Conservation (phyloP, 2,329 filamentous ascomycete genomes). For the Fusarium concolor region DNA sequence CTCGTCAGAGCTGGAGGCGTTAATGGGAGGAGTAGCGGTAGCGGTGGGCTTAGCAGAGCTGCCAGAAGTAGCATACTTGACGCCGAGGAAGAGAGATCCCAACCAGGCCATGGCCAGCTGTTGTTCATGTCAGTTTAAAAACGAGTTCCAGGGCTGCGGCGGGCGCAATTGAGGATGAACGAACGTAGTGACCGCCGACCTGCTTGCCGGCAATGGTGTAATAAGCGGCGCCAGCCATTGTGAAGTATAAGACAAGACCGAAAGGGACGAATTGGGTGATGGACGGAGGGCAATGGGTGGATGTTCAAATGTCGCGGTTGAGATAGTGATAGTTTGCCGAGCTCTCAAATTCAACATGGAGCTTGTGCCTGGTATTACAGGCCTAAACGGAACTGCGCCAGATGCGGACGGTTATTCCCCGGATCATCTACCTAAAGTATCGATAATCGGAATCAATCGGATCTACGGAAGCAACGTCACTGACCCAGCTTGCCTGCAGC, state of each 20-base stretch:
- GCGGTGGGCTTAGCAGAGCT: slow-evolving; percentile 59
- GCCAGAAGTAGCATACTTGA: slow-evolving; percentile 59
- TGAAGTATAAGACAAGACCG: slow-evolving; percentile 40
- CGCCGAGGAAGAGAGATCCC: slow-evolving; percentile 61
- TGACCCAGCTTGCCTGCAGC: slow-evolving; percentile 10
- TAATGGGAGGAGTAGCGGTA: slow-evolving; percentile 67
- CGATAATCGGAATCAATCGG: slow-evolving; percentile 42
- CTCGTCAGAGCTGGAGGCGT: slow-evolving; percentile 71
- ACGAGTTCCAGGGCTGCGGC: slow-evolving; percentile 7
- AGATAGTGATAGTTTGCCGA: slow-evolving; percentile 48
- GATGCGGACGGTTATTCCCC: slow-evolving; percentile 47
- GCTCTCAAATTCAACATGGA: slow-evolving; percentile 43
- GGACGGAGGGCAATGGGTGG: slow-evolving; percentile 46
- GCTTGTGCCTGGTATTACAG: slow-evolving; percentile 51
- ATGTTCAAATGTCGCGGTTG: slow-evolving; percentile 44
- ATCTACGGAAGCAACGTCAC: slow-evolving; percentile 43
- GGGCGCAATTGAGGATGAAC: slow-evolving; percentile 48
- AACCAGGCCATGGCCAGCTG: slow-evolving; percentile 70
- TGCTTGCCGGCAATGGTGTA: slow-evolving; percentile 70
- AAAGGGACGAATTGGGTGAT: slow-evolving; percentile 47
- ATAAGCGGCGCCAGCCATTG: slow-evolving; percentile 55
- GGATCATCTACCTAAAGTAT: slow-evolving; percentile 19
- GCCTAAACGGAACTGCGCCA: slow-evolving; percentile 36
- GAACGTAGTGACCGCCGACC: slow-evolving; percentile 71
- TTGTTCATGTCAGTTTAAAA: slow-evolving; percentile 39